phyloP scores from a whole-genome alignment of 805 yeast genomes.

The Citeromyces matritensis region DNA sequence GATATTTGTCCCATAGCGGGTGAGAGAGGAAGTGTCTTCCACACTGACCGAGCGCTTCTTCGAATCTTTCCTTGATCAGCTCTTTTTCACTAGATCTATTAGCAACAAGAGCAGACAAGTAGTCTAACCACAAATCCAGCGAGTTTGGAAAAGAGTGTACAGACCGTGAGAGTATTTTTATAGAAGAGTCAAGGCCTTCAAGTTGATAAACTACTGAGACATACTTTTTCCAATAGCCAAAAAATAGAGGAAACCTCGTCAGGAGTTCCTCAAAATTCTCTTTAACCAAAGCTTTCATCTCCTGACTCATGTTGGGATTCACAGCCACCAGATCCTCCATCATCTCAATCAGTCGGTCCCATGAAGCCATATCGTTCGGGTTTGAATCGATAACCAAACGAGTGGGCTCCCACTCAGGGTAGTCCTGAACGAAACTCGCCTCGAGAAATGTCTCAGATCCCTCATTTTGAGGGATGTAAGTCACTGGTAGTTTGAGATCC shows the following conservation, averaged over 20 bases:
- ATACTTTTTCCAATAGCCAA: conserved; percentile 52
- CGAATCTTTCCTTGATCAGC: conserved; percentile 25
- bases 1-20: conserved; percentile 66
- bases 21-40: conserved; percentile 72
- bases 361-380: too few species aligned
- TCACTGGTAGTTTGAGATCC: too few species aligned
- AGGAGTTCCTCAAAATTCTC: conserved; percentile 25
- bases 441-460: too few species aligned
- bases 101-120: conserved; percentile 33
- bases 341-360: too few species aligned
- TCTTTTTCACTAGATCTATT: conserved; percentile 16
- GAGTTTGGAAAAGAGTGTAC: conserved; percentile 39
- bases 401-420: too few species aligned
- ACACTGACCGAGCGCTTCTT: conserved; percentile 28
- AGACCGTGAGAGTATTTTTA: conserved; percentile 25
- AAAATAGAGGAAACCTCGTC: conserved; percentile 38
- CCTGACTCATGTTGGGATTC: too few species aligned
- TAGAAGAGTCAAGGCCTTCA: conserved; percentile 35
- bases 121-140: conserved; percentile 58
- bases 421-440: too few species aligned
- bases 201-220: conserved; percentile 39
- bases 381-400: too few species aligned
- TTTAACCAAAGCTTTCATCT: background rate
- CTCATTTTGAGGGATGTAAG: too few species aligned
- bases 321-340: too few species aligned